phyloP scores from a whole-genome alignment of 768 basidiomycete genomes.

The Tylopilus plumbeoviolaceoides region DNA sequence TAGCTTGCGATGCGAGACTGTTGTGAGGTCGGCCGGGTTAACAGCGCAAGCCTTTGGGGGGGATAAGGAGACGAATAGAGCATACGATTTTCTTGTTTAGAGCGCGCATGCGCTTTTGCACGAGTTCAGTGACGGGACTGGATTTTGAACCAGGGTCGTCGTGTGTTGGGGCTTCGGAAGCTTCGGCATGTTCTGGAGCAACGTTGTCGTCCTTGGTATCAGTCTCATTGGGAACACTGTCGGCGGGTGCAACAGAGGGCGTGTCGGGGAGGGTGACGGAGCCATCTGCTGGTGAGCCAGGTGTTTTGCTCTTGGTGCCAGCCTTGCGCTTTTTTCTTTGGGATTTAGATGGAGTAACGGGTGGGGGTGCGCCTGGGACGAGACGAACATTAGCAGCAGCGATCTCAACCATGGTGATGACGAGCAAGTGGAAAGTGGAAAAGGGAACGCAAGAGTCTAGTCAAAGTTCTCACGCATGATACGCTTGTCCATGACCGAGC shows the following conservation, averaged over 20 bases:
- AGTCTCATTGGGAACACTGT: slow-evolving; percentile 45
- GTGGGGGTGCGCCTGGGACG: slow-evolving; percentile 76
- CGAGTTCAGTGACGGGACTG: slow-evolving; percentile 73
- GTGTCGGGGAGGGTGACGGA: slow-evolving; percentile 41
- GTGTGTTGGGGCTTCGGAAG: slow-evolving; percentile 37
- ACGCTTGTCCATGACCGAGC: slow-evolving; percentile 8
- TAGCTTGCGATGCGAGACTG: slow-evolving; percentile 76
- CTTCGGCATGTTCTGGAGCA: slow-evolving; percentile 43
- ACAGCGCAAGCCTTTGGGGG: slow-evolving; percentile 2
- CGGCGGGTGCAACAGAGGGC: slow-evolving; percentile 42
- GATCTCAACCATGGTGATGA: slow-evolving; percentile 32
- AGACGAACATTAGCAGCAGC: slow-evolving; percentile 44
- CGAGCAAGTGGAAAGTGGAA: neutral
- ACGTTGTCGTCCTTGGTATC: slow-evolving; percentile 47
- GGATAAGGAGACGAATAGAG: slow-evolving; percentile 15
- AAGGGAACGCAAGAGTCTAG: neutral
- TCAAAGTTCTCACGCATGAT: slow-evolving; percentile 16
- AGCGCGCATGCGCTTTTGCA: slow-evolving; percentile 73
- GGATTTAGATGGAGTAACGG: slow-evolving; percentile 53
- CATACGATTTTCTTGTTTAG: slow-evolving; percentile 82
- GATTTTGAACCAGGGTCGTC: slow-evolving; percentile 48
- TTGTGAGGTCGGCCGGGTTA: slow-evolving; percentile 8
- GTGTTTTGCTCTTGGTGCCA: slow-evolving; percentile 41
- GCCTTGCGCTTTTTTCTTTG: slow-evolving; percentile 69
- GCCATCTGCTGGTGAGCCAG: slow-evolving; percentile 43